Evolutionary conservation across 2,329 filamentous ascomycete species (phyloP).

Genomic region (Arthroderma sp.): DNA sequence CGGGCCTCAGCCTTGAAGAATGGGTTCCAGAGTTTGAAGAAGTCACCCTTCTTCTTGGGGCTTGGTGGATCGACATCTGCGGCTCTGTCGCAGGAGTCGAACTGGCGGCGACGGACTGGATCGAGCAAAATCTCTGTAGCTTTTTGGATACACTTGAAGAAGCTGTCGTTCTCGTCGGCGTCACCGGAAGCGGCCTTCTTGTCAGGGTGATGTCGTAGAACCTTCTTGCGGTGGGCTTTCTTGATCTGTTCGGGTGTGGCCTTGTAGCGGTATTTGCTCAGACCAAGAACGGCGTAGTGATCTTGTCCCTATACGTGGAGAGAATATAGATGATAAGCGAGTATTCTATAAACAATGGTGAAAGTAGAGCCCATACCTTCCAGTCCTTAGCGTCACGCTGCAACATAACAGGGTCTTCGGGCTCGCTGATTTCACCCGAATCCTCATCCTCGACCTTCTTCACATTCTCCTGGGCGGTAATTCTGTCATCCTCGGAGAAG

Average conservation of each 20-base stretch:
- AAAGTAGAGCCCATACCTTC: slow-evolving; percentile 53
- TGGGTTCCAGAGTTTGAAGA: slow-evolving; percentile 84
- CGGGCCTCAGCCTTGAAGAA: slow-evolving; percentile 86
- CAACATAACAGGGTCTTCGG: slow-evolving; percentile 85
- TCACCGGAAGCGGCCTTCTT: slow-evolving; percentile 89
- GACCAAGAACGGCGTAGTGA: slow-evolving; percentile 90
- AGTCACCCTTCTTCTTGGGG: slow-evolving; percentile 77
- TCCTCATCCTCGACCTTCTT: slow-evolving; percentile 93
- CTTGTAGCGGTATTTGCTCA: slow-evolving; percentile 81
- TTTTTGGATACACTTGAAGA: slow-evolving; percentile 99
- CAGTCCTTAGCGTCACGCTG: slow-evolving; percentile 95
- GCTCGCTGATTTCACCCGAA: slow-evolving; percentile 79
- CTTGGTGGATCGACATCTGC: slow-evolving; percentile 83
- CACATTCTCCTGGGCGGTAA: slow-evolving; percentile 85
- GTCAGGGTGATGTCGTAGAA: slow-evolving; percentile 95
- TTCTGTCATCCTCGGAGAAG: slow-evolving; percentile 95
- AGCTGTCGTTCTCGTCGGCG: slow-evolving; percentile 77
- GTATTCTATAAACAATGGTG: not conserved
- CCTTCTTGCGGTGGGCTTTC: slow-evolving; percentile 98
- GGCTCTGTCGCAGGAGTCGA: slow-evolving; percentile 88
- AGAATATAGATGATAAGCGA: not conserved
- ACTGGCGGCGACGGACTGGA: slow-evolving; percentile 84
- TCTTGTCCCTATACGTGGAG: slow-evolving; percentile 58
- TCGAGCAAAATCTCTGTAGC: slow-evolving; percentile 88
- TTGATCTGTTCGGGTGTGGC: slow-evolving; percentile 98